Percentiles rank a stretch among this genome's conserved stretches.
Evolutionary conservation across 495 filamentous ascomycete species (phyloP).

Genomic region (Neohortaea acidophila): DNA sequence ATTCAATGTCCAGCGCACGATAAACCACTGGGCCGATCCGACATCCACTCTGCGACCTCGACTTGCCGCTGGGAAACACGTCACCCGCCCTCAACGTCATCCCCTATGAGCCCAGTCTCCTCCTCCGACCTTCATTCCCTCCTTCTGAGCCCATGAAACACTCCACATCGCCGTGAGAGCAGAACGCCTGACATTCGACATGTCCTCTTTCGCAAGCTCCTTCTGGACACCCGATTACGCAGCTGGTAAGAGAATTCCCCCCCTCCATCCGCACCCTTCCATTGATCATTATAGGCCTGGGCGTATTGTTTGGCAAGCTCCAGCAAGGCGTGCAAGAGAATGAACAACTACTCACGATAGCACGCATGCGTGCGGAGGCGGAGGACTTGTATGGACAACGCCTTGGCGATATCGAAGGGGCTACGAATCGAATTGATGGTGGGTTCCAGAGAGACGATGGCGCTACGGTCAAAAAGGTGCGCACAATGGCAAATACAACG

Average conservation of each 20-base stretch:
- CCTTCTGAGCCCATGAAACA: no score
- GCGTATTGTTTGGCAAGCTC: constrained; percentile 90
- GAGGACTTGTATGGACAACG: constrained; percentile 77
- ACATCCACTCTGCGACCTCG: no score
- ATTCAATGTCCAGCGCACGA: no score
- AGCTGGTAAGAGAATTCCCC: constrained; percentile 41
- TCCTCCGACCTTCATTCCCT: no score
- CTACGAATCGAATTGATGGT: constrained; percentile 63
- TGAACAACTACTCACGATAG: constrained; percentile 78
- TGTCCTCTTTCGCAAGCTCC: constrained; percentile 63
- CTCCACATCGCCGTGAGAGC: no score
- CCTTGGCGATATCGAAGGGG: constrained; percentile 68
- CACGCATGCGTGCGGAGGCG: constrained; percentile 87
- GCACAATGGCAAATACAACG: constrained; percentile 17
- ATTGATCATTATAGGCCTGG: constrained; percentile 46
- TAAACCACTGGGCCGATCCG: no score
- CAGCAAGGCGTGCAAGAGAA: constrained; percentile 94
- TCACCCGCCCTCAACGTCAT: no score
- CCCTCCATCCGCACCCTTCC: not conserved
- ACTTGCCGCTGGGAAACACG: no score
- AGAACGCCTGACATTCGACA: no score
- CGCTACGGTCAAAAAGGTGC: constrained; percentile 84
- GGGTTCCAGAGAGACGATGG: constrained; percentile 91
- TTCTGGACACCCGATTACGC: constrained; percentile 95
- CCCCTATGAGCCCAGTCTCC: no score